Percentiles rank a stretch among this genome's conserved stretches.
phyloP scores from a whole-genome alignment of 2,329 filamentous ascomycete genomes.

The Alternaria postmessia region DNA sequence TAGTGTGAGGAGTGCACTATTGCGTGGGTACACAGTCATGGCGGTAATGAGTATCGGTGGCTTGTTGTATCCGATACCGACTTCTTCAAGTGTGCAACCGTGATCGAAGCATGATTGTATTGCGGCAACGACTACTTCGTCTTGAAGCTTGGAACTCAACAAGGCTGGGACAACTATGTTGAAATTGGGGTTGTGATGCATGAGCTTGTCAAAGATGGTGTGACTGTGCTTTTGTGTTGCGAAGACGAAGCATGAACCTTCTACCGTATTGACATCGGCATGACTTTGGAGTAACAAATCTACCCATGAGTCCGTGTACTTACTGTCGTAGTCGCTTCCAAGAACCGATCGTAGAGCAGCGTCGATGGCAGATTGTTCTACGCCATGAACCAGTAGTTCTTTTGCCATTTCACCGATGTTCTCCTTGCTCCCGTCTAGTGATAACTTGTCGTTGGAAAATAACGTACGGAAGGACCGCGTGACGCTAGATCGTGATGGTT shows the following conservation, averaged over 20 bases:
- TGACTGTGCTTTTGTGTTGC: slow-evolving; percentile 35
- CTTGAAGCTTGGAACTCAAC: slow-evolving; percentile 60
- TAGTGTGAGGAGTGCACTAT: slow-evolving; percentile 27
- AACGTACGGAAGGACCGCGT: slow-evolving; percentile 40
- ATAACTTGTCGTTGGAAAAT: slow-evolving; percentile 27
- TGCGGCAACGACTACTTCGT: slow-evolving; percentile 55
- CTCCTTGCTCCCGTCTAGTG: background rate
- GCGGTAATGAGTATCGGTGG: slow-evolving; percentile 35
- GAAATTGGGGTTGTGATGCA: slow-evolving; percentile 57
- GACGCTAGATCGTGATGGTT: slow-evolving; percentile 33
- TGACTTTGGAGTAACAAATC: slow-evolving; percentile 36
- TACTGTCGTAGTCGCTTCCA: slow-evolving; percentile 16
- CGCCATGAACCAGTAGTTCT: slow-evolving; percentile 37
- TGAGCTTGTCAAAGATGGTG: slow-evolving; percentile 35
- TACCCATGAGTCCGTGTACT: slow-evolving; percentile 24
- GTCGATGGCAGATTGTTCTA: slow-evolving; percentile 42
- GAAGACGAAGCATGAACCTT: slow-evolving; percentile 43
- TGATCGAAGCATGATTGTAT: slow-evolving; percentile 66
- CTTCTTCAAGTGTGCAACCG: slow-evolving; percentile 34
- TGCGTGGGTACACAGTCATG: slow-evolving; percentile 38
- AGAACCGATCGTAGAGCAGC: slow-evolving; percentile 34
- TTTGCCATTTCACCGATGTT: slow-evolving; percentile 25
- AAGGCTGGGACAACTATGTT: slow-evolving; percentile 65
- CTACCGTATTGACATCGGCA: slow-evolving; percentile 42
- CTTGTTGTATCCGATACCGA: slow-evolving; percentile 24